These are phyloP conservation scores for Rubus idaeus DNA, from an alignment of 306 rosid genomes.

Conservation along the genomic window DNA sequence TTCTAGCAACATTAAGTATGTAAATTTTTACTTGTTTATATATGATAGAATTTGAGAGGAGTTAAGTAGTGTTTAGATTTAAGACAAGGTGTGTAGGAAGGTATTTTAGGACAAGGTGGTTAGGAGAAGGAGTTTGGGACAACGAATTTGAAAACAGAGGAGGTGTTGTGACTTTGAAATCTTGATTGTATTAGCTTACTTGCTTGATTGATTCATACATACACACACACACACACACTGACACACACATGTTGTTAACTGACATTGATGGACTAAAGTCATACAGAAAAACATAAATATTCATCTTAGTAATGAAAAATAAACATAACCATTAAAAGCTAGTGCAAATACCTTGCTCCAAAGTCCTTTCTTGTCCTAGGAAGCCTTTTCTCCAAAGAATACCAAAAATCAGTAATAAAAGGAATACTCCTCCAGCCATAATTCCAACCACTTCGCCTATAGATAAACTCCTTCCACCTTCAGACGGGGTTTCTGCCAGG, in stretches of 20 bases:
- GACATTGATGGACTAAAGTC: neutral
- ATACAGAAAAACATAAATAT: neutral
- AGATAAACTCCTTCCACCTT: neutral
- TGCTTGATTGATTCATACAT: too few species aligned
- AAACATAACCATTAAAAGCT: neutral
- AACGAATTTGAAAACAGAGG: too few species aligned
- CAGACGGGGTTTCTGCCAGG: neutral
- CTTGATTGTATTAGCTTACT: too few species aligned
- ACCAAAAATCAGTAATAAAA: constrained; percentile 20
- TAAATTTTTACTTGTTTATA: neutral
- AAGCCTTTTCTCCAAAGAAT: constrained; percentile 43
- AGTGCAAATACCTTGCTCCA: constrained; percentile 28
- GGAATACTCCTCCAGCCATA: constrained; percentile 32
- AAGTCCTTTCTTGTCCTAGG: constrained; percentile 14
- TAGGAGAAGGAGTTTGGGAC: too few species aligned
- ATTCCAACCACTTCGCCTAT: constrained; percentile 36
- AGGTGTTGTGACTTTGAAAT: too few species aligned
- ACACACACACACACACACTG: too few species aligned
- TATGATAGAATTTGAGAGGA: too few species aligned
- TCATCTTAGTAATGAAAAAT: neutral
- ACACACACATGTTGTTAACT: too few species aligned
- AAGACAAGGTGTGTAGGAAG: too few species aligned
- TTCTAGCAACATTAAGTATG: neutral
- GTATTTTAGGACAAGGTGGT: too few species aligned
- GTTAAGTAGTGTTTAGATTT: too few species aligned